phyloP scores from a whole-genome alignment of 2,329 filamentous ascomycete species.

The Rhynchosporium secalis region DNA sequence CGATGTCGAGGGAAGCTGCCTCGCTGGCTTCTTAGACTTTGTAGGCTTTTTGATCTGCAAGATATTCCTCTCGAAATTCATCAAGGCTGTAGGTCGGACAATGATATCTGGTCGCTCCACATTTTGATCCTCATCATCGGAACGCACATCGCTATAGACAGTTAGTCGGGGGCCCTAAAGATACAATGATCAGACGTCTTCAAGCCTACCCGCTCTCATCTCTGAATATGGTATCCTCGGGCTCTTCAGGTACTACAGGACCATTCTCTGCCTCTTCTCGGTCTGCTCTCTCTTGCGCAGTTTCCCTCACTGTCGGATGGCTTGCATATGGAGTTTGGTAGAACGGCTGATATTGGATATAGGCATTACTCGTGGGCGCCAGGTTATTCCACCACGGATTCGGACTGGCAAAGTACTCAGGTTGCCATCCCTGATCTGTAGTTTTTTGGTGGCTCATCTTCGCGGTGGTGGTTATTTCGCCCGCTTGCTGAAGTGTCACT shows the following conservation, averaged over 20 bases:
- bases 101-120: constrained; percentile 6
- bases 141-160: background rate
- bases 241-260: background rate
- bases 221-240: background rate
- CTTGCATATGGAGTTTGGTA: background rate
- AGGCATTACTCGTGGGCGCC: background rate
- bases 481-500: background rate
- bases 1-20: background rate
- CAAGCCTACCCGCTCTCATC: background rate
- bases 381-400: background rate
- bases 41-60: background rate
- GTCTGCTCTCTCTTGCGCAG: background rate
- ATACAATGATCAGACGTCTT: background rate
- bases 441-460: constrained; percentile 2
- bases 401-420: constrained; percentile 6
- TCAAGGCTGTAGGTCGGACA: constrained; percentile 7
- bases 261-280: background rate
- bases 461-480: background rate
- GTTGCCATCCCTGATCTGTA: constrained; percentile 1
- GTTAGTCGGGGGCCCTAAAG: background rate
- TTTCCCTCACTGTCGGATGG: background rate
- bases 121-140: constrained; percentile 6
- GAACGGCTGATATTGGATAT: background rate
- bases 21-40: background rate
- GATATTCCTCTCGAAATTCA: constrained; percentile 7